Evolutionary conservation across 1,139 yeast genomes (phyloP).

Genomic region (Suhomyces bokatorum): DNA sequence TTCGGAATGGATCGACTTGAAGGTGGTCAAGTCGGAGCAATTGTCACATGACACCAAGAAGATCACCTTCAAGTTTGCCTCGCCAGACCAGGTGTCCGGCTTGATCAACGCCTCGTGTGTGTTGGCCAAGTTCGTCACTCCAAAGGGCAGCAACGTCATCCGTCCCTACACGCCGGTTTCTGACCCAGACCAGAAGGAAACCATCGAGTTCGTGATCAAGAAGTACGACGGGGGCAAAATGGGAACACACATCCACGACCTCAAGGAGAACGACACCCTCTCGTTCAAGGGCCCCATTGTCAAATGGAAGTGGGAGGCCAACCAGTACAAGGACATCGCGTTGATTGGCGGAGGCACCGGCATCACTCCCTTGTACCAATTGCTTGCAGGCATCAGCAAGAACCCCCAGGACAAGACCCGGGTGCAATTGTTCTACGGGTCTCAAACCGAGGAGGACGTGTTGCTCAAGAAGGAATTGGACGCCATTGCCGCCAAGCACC

Average conservation of each 20-base stretch:
- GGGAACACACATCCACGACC: constrained; percentile 69
- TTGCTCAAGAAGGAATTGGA: constrained; percentile 78
- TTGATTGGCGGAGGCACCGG: constrained; percentile 97
- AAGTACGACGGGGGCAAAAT: constrained; percentile 83
- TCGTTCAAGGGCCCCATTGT: constrained; percentile 92
- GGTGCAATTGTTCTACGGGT: constrained; percentile 78
- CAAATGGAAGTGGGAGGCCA: constrained; percentile 91
- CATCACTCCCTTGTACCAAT: constrained; percentile 91
- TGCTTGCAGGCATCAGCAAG: constrained; percentile 65
- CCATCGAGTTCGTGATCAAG: constrained; percentile 80
- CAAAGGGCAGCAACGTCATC: constrained; percentile 83
- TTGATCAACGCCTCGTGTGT: constrained; percentile 78
- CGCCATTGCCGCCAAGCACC: constrained; percentile 57
- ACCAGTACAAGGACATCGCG: constrained; percentile 75
- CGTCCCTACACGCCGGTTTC: constrained; percentile 97
- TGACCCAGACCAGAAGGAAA: constrained; percentile 68
- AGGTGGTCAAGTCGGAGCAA: constrained; percentile 56
- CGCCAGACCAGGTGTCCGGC: constrained; percentile 71
- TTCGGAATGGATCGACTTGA: constrained; percentile 79
- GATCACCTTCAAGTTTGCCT: constrained; percentile 71
- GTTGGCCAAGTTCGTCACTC: constrained; percentile 76
- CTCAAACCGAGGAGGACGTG: constrained; percentile 73
- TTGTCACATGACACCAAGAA: constrained; percentile 66
- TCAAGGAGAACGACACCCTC: constrained; percentile 78
- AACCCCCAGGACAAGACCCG: constrained; percentile 86